A percentile compares a stretch with the other conserved stretches of the same genome.
phyloP scores from a whole-genome alignment of 176 grass and related monocot species.

The Otatea glauca region DNA sequence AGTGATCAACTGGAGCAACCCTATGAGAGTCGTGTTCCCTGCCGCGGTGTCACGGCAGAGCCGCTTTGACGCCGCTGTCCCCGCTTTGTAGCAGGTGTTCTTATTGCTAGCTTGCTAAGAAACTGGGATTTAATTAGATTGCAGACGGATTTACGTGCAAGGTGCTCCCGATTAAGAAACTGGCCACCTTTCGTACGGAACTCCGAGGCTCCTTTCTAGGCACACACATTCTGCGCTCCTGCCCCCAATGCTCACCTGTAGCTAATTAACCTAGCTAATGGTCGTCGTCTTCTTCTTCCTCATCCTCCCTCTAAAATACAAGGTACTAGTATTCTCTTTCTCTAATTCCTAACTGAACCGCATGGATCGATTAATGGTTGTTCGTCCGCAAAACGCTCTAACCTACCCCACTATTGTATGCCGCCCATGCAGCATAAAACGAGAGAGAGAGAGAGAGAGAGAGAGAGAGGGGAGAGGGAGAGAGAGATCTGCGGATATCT shows the following conservation, averaged over 20 bases:
- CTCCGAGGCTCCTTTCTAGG: slow-evolving; percentile 69
- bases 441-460: slow-evolving; percentile 43
- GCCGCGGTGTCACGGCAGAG: slow-evolving; percentile 54
- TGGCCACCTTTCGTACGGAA: slow-evolving; percentile 42
- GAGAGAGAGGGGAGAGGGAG: slow-evolving; percentile 11
- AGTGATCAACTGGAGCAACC: slow-evolving; percentile 42
- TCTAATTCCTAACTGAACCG: slow-evolving; percentile 33
- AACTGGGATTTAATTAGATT: slow-evolving; percentile 33
- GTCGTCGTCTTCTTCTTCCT: background rate
- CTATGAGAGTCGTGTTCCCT: slow-evolving; percentile 59
- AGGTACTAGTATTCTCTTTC: background rate
- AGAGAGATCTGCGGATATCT: slow-evolving; percentile 41
- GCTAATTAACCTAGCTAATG: background rate
- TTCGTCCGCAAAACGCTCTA: slow-evolving; percentile 42
- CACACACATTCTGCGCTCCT: slow-evolving; percentile 97
- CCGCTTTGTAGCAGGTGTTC: slow-evolving; percentile 48
- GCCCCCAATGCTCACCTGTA: slow-evolving; percentile 60
- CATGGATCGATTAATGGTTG: slow-evolving; percentile 23
- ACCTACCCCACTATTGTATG: slow-evolving; percentile 52
- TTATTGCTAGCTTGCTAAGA: slow-evolving; percentile 22
- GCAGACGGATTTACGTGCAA: slow-evolving; percentile 60
- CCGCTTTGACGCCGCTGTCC: slow-evolving; percentile 68
- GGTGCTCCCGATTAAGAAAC: slow-evolving; percentile 55
- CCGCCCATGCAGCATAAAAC: slow-evolving; percentile 42
- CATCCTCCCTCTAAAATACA: background rate